Percentiles rank a stretch among this genome's conserved stretches.
phyloP scores from a whole-genome alignment of 768 basidiomycete species.

The Myochromella boudieri region DNA sequence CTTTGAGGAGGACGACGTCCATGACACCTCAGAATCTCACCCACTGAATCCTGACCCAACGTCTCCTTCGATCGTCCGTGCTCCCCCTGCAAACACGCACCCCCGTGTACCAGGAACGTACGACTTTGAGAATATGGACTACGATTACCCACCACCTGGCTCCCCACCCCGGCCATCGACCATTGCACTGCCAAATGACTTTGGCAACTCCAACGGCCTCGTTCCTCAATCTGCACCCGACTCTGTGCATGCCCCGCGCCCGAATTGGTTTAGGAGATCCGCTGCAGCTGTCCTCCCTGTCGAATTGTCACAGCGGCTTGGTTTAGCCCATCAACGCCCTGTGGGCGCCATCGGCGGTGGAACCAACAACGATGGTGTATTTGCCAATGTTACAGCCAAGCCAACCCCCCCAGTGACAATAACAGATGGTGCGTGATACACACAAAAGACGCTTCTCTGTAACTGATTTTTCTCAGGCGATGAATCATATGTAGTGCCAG shows the following conservation, averaged over 20 bases:
- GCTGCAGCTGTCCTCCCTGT: conserved; percentile 55
- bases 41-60: conserved; percentile 47
- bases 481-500: conserved; percentile 74
- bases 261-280: conserved; percentile 58
- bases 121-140: conserved; percentile 81
- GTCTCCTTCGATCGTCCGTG: conserved; percentile 25
- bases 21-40: conserved; percentile 47
- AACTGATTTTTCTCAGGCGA: conserved; percentile 47
- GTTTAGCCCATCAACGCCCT: conserved; percentile 37
- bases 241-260: conserved; percentile 31
- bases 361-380: conserved; percentile 84
- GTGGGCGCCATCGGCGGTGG: conserved; percentile 62
- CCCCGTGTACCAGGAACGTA: conserved; percentile 49
- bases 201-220: conserved; percentile 75
- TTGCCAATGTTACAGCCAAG: conserved; percentile 93
- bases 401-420: conserved; percentile 58
- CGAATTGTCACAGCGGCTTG: conserved; percentile 45
- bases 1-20: conserved; percentile 61
- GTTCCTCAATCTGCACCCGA: conserved; percentile 49
- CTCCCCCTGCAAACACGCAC: conserved; percentile 17
- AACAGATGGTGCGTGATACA: conserved; percentile 51
- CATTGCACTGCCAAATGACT: conserved; percentile 64
- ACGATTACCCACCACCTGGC: conserved; percentile 81
- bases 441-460: conserved; percentile 4
- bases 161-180: conserved; percentile 71